Evolutionary conservation across 2,329 filamentous ascomycete genomes (phyloP).

Genomic region (Stylonectria norvegica): DNA sequence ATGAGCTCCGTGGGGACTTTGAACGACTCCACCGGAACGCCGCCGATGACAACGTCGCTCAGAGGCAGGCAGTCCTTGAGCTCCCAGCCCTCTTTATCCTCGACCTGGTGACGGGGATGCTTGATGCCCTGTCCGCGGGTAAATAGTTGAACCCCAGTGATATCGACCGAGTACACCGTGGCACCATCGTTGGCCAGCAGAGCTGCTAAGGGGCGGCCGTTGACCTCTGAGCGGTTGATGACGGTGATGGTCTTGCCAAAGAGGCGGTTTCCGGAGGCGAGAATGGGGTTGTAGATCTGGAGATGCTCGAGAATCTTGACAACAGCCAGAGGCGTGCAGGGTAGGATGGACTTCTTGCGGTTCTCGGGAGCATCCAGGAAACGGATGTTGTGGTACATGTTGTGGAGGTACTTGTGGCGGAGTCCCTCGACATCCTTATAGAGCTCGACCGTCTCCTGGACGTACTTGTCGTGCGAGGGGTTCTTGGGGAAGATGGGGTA

Average conservation of each 20-base stretch:
- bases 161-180: constrained; percentile 89
- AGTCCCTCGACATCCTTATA: constrained; percentile 95
- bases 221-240: constrained; percentile 94
- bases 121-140: constrained; percentile 84
- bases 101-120: constrained; percentile 80
- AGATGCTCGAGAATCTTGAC: constrained; percentile 97
- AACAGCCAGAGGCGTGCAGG: constrained; percentile 91
- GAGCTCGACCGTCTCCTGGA: constrained; percentile 89
- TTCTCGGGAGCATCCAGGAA: constrained; percentile 79
- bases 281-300: constrained; percentile 92
- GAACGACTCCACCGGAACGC: constrained; percentile 82
- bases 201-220: constrained; percentile 86
- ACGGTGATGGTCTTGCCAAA: constrained; percentile 94
- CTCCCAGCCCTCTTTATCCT: constrained; percentile 75
- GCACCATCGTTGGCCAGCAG: constrained; percentile 95
- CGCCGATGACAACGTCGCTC: constrained; percentile 92
- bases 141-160: constrained; percentile 88
- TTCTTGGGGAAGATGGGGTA: constrained; percentile 88
- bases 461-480: constrained; percentile 84
- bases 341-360: constrained; percentile 83
- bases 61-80: constrained; percentile 78
- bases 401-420: constrained; percentile 90
- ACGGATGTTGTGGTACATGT: constrained; percentile 99
- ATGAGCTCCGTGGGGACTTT: constrained; percentile 84
- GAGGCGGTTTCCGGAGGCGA: constrained; percentile 87